phyloP scores from a whole-genome alignment of 495 filamentous ascomycete genomes.

The Penicillium cataractarum region DNA sequence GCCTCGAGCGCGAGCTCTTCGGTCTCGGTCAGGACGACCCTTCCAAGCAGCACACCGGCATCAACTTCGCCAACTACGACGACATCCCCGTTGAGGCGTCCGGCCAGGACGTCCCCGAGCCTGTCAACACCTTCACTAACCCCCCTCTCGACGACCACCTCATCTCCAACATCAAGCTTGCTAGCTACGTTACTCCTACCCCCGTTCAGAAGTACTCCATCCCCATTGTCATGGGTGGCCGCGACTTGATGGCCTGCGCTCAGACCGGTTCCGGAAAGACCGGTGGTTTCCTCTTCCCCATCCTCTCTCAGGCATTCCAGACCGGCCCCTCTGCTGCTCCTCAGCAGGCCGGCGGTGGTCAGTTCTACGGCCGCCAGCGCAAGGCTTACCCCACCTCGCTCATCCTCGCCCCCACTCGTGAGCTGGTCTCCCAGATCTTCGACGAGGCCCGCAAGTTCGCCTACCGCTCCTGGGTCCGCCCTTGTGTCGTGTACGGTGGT shows the following conservation, averaged over 20 bases:
- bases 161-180: slow-evolving; percentile 85
- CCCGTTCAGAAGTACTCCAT: slow-evolving; percentile 99
- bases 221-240: slow-evolving; percentile 93
- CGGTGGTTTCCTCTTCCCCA: slow-evolving; percentile 98
- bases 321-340: slow-evolving; percentile 77
- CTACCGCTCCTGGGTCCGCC: slow-evolving; percentile 97
- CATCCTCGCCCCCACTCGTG: slow-evolving; percentile 94
- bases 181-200: slow-evolving; percentile 91
- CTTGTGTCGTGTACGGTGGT: slow-evolving; percentile 98
- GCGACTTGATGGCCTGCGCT: slow-evolving; percentile 98
- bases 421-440: slow-evolving; percentile 97
- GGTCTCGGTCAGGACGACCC: slow-evolving; percentile 87
- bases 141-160: slow-evolving; percentile 93
- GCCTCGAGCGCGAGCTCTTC: slow-evolving; percentile 93
- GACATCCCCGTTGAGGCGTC: slow-evolving; percentile 98
- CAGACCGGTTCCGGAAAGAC: slow-evolving; percentile 99
- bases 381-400: slow-evolving; percentile 96
- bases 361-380: slow-evolving; percentile 78
- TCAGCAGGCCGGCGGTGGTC: slow-evolving; percentile 56
- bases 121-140: slow-evolving; percentile 86
- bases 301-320: slow-evolving; percentile 92
- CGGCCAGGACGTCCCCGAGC: slow-evolving; percentile 90
- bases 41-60: slow-evolving; percentile 91
- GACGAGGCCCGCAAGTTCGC: slow-evolving; percentile 97
- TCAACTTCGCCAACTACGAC: slow-evolving; percentile 99